Evolutionary conservation across 495 filamentous ascomycete genomes (phyloP).

Genomic region (Penicillium egyptiacum): DNA sequence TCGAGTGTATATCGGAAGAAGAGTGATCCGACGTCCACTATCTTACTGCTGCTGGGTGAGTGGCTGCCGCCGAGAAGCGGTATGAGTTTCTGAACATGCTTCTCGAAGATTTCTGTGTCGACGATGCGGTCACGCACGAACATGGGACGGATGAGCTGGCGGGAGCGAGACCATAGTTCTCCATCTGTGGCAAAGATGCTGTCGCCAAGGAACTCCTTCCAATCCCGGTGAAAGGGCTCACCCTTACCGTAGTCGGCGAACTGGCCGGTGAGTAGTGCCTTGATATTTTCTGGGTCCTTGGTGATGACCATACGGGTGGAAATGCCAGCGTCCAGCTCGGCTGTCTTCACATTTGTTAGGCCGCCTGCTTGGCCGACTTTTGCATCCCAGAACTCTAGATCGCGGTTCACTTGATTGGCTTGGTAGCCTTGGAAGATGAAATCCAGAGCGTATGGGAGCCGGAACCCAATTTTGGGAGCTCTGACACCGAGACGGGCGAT

Average conservation of each 20-base stretch:
- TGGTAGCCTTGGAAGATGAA: conserved; percentile 53
- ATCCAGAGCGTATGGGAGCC: conserved; percentile 57
- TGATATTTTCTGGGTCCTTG: conserved; percentile 63
- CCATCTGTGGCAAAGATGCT: conserved; percentile 81
- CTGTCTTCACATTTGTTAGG: conserved; percentile 48
- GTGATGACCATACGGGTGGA: conserved; percentile 62
- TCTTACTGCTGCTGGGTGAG: conserved; percentile 43
- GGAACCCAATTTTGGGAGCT: conserved; percentile 34
- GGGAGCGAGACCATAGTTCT: conserved; percentile 68
- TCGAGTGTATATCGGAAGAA: conserved; percentile 85
- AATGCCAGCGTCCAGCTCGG: conserved; percentile 57
- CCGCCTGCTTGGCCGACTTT: conserved; percentile 46
- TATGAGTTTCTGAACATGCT: conserved; percentile 69
- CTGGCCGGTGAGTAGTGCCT: conserved; percentile 77
- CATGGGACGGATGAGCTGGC: conserved; percentile 78
- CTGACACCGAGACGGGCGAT: conserved; percentile 39
- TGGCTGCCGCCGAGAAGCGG: conserved; percentile 53
- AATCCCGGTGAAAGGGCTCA: conserved; percentile 64
- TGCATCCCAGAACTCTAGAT: conserved; percentile 59
- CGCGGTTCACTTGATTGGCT: conserved; percentile 51
- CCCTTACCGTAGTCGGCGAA: conserved; percentile 73
- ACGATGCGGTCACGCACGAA: conserved; percentile 79
- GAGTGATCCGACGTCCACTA: conserved; percentile 66
- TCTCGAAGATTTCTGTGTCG: conserved; percentile 78
- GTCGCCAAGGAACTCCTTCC: conserved; percentile 73